Base-by-base conservation (phyloP, 2,329 filamentous ascomycete genomes). In the Aspergillus versicolor region DNA sequence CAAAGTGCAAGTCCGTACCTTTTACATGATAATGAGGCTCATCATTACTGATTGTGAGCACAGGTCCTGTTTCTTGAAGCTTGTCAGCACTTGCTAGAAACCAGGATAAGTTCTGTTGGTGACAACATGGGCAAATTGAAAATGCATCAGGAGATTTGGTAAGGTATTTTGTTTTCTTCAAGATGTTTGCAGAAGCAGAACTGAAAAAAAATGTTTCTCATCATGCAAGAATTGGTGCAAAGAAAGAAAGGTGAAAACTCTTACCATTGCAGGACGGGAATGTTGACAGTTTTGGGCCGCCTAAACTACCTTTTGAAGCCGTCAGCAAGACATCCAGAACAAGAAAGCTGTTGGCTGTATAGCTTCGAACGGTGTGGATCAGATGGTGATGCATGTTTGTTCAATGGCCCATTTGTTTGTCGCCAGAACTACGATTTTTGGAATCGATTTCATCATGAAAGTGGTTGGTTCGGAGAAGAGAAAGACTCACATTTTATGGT, bases 361-460 rank as follows among this genome's bases (percentile, higher is more conserved):
- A 51, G n/a, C 52, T 58, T 56, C 45, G 45, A 43, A 45, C 46
- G 41, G 42, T 52, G 55, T 58, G 64, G 49, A 61, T 81, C 78
- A 84, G 82, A 83, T 82, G 82, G 82, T 84, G 77, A 76, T 84
- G 82, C 82, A 84, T 84, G 82, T 84, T 47, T 82, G 77, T 81
- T 81, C 78, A 65, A 72, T 75, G 80, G 80, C 81, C 81, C 82
- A 82, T 77, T 71, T 70, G 66, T 68, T 70, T 71, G 75, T 84
- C 80, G 76, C 81, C 77, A 73, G 77, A 81, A 82, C 79, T 72
- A 57, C 70, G 70, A 70, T 72, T 72, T 77, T 79, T 79, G 76
- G 75, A 21, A 76, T 72, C 73, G 69, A 69, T 80, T 80, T 81
- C 80, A 72, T 82, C 79, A 81, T 81, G 63, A 54, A 61, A 62